Evolutionary conservation across 495 filamentous ascomycete species (phyloP).

Genomic region (Talaromyces adpressus): DNA sequence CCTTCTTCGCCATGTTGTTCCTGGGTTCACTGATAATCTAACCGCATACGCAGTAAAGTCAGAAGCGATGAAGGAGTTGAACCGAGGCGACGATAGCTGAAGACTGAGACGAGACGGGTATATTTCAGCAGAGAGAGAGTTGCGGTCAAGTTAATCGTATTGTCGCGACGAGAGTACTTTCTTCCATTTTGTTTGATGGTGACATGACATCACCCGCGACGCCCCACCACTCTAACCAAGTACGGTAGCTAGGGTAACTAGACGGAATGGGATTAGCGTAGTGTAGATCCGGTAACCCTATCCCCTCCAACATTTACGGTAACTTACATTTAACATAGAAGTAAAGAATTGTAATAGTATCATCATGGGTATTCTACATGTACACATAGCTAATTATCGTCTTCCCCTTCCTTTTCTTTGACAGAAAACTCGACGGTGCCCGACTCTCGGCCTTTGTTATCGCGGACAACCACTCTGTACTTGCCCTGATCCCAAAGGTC

Average conservation of each 20-base stretch:
- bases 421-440: constrained; percentile 40
- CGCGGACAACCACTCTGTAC: constrained; percentile 60
- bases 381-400: constrained; percentile 16
- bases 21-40: not conserved
- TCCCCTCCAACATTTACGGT: not conserved
- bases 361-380: not conserved
- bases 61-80: not conserved
- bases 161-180: not conserved
- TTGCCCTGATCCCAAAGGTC: constrained; percentile 68
- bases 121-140: not conserved
- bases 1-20: constrained; percentile 4
- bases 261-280: not conserved
- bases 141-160: not conserved
- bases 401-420: constrained; percentile 24
- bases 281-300: not conserved
- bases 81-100: not conserved
- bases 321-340: not conserved
- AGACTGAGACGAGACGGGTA: not conserved
- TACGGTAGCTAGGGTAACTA: not conserved
- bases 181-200: not conserved
- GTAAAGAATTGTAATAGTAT: not conserved
- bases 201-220: constrained; percentile 8
- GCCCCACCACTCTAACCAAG: constrained; percentile 1
- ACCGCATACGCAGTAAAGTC: not conserved
- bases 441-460: constrained; percentile 42